Evolutionary conservation across 2,329 filamentous ascomycete species (phyloP).

Genomic region (Ceratocystis albifundus): DNA sequence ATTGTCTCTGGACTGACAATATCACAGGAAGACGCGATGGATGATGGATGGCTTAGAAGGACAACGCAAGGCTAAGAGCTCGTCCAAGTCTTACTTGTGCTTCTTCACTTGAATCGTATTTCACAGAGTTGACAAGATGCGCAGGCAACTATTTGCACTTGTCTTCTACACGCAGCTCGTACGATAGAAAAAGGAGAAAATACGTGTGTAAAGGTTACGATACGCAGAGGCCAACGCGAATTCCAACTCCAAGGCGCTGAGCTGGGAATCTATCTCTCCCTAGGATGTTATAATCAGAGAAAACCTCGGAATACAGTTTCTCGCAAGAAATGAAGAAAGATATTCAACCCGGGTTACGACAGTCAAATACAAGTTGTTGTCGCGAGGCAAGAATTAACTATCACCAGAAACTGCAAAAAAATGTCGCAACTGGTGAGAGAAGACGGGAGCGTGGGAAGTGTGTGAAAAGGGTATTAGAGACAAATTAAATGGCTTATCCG

Average conservation of each 20-base stretch:
- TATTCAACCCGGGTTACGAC: conserved; percentile 4
- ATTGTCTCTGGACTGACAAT: neutral
- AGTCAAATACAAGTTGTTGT: conserved; percentile 12
- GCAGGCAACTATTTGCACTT: conserved; percentile 13
- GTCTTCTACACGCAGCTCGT: conserved; percentile 12
- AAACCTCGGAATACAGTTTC: conserved; percentile 5
- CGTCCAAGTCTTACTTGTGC: conserved; percentile 10
- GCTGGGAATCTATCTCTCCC: neutral
- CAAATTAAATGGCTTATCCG: neutral
- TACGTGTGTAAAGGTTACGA: conserved; percentile 17
- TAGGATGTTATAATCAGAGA: conserved; percentile 6
- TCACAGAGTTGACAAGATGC: conserved; percentile 12
- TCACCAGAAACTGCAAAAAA: conserved; percentile 8
- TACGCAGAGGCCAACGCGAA: conserved; percentile 5
- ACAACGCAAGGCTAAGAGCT: conserved; percentile 6
- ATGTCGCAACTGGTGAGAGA: neutral
- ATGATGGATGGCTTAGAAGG: neutral
- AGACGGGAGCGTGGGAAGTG: neutral
- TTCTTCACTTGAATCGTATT: conserved; percentile 12
- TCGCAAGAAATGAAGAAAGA: neutral
- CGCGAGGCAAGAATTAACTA: conserved; percentile 10
- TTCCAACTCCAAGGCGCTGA: neutral
- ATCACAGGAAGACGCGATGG: conserved; percentile 3
- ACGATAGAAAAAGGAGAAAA: conserved; percentile 7
- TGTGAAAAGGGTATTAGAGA: neutral